phyloP scores from a whole-genome alignment of 1,284 basidiomycete genomes.

The Cryptococcus amylolentus region DNA sequence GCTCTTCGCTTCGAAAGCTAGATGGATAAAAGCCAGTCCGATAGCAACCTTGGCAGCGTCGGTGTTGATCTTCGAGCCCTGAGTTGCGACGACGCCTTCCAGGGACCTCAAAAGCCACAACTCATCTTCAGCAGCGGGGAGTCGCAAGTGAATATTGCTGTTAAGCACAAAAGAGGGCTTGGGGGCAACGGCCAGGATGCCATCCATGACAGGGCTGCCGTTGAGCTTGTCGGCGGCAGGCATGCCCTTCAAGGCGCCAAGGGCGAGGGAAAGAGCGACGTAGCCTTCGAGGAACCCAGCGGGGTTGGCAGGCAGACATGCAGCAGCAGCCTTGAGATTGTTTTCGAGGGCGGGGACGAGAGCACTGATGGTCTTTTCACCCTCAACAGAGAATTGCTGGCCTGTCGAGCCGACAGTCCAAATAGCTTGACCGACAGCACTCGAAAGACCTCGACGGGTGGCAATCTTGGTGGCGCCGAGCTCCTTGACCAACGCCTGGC shows the following conservation, averaged over 20 bases:
- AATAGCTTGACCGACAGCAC: slow-evolving; percentile 56
- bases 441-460: slow-evolving; percentile 57
- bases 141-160: slow-evolving; percentile 79
- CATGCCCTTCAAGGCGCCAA: slow-evolving; percentile 57
- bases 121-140: slow-evolving; percentile 64
- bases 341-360: slow-evolving; percentile 64
- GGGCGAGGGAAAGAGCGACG: slow-evolving; percentile 64
- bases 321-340: slow-evolving; percentile 57
- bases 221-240: slow-evolving; percentile 26
- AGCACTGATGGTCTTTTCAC: slow-evolving; percentile 54
- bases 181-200: slow-evolving; percentile 47
- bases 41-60: slow-evolving; percentile 59
- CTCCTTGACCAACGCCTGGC: slow-evolving; percentile 62
- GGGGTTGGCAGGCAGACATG: slow-evolving; percentile 58
- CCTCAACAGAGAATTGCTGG: slow-evolving; percentile 48
- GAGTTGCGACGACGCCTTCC: slow-evolving; percentile 56
- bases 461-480: slow-evolving; percentile 60
- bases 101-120: slow-evolving; percentile 72
- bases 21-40: slow-evolving; percentile 64
- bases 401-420: slow-evolving; percentile 48
- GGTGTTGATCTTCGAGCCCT: slow-evolving; percentile 58
- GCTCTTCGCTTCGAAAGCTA: slow-evolving; percentile 60
- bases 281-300: slow-evolving; percentile 78
- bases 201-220: slow-evolving; percentile 39
- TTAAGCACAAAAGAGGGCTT: slow-evolving; percentile 83